A percentile compares a stretch with the other conserved stretches of the same genome.
Conservation (phyloP, 495 filamentous ascomycete species). For the Glutinoglossum americanum region DNA sequence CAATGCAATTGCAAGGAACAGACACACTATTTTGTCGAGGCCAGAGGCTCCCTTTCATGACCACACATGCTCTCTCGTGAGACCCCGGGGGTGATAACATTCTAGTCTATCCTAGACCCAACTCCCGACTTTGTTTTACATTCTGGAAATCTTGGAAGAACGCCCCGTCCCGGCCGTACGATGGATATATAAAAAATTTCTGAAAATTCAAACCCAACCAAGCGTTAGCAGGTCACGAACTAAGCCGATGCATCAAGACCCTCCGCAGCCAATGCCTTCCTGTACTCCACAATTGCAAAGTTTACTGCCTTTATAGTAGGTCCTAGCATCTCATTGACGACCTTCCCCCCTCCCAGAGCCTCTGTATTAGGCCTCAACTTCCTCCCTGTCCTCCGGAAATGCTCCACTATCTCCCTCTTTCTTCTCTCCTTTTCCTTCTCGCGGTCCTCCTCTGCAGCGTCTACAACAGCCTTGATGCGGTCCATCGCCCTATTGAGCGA, state of each 20-base stretch:
- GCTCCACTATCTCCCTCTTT: conserved; percentile 44
- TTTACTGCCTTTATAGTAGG: conserved; percentile 47
- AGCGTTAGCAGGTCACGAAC: not conserved
- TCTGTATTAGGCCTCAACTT: conserved; percentile 43
- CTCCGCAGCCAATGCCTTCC: conserved; percentile 37
- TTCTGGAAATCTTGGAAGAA: too few species aligned
- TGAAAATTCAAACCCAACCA: not conserved
- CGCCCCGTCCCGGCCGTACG: not conserved
- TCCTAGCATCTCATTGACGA: conserved; percentile 51
- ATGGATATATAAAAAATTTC: not conserved
- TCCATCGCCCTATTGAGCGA: conserved; percentile 51
- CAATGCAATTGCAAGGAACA: too few species aligned
- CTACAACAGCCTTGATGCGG: conserved; percentile 64
- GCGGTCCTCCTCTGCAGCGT: conserved; percentile 55
- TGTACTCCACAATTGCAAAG: conserved; percentile 40
- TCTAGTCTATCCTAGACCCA: too few species aligned
- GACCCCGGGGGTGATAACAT: too few species aligned
- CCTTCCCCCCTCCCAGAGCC: conserved; percentile 49
- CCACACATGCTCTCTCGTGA: too few species aligned
- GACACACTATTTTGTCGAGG: too few species aligned
- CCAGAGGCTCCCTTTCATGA: too few species aligned
- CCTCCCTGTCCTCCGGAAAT: conserved; percentile 45
- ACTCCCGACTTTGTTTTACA: too few species aligned
- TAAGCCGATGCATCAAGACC: not conserved
- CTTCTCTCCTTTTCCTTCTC: conserved; percentile 32